A percentile compares a stretch with the other conserved stretches of the same genome.
Conservation (phyloP, 352 stramenopile genomes). For the Phytophthora colocasiae region DNA sequence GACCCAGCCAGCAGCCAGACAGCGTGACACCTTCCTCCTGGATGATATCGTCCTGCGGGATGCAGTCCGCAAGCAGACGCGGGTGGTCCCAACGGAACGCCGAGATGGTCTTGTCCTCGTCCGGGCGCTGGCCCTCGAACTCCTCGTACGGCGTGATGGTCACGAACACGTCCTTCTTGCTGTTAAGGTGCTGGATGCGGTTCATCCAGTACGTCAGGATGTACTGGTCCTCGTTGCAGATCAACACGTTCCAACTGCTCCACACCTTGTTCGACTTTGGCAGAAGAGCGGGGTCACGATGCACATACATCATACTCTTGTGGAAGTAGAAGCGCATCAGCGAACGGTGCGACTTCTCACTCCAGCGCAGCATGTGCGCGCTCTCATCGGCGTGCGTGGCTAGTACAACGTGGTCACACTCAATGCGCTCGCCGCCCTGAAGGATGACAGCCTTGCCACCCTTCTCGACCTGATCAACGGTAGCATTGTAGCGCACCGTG, state of each 20-base stretch:
- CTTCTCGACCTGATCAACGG: slow-evolving; percentile 70
- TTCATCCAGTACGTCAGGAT: slow-evolving; percentile 93
- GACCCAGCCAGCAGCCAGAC: slow-evolving; percentile 81
- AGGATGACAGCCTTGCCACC: slow-evolving; percentile 84
- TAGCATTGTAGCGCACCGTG: slow-evolving; percentile 84
- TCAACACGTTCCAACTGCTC: slow-evolving; percentile 89
- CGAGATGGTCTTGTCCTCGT: slow-evolving; percentile 60
- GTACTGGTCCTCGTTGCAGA: slow-evolving; percentile 86
- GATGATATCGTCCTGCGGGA: slow-evolving; percentile 87
- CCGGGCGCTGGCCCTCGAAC: slow-evolving; percentile 68
- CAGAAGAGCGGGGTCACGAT: slow-evolving; percentile 80
- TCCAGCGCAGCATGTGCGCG: slow-evolving; percentile 79
- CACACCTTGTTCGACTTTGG: slow-evolving; percentile 79
- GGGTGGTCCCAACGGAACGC: slow-evolving; percentile 89
- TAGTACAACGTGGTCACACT: slow-evolving; percentile 88
- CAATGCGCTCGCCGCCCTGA: slow-evolving; percentile 70
- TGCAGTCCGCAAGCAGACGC: slow-evolving; percentile 80
- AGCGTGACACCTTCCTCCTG: slow-evolving; percentile 86
- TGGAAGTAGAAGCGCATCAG: slow-evolving; percentile 87
- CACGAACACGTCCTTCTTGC: slow-evolving; percentile 87
- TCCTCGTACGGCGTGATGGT: slow-evolving; percentile 81
- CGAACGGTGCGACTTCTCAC: slow-evolving; percentile 61
- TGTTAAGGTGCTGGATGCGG: slow-evolving; percentile 87
- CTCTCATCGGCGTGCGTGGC: slow-evolving; percentile 84
- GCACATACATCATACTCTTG: slow-evolving; percentile 91